Percentiles rank a stretch among this genome's conserved stretches.
phyloP scores from a whole-genome alignment of 2,329 filamentous ascomycete species.

The Colletotrichum sp. region DNA sequence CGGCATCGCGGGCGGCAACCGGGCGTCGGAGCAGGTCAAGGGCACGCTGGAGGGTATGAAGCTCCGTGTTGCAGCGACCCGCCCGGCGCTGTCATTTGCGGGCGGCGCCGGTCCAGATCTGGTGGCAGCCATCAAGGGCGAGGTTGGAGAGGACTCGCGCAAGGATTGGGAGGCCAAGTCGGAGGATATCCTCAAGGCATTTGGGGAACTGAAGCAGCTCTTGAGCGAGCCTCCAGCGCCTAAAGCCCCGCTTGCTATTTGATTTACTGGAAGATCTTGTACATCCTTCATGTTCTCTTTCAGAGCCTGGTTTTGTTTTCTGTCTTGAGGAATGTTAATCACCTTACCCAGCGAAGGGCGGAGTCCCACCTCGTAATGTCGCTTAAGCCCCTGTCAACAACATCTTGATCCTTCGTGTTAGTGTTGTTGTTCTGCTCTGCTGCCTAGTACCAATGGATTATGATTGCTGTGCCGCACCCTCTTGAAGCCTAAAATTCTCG shows the following conservation, averaged over 20 bases:
- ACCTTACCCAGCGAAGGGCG: not conserved
- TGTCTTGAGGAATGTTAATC: not conserved
- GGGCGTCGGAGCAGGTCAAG: slow-evolving; percentile 29
- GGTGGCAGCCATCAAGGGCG: slow-evolving; percentile 25
- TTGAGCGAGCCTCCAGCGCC: slow-evolving; percentile 8
- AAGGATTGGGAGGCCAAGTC: slow-evolving; percentile 26
- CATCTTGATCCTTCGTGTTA: not conserved
- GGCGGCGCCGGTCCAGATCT: slow-evolving; percentile 24
- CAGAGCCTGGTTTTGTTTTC: not conserved
- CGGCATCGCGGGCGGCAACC: slow-evolving; percentile 48
- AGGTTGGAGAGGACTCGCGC: slow-evolving; percentile 24
- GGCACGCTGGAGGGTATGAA: slow-evolving; percentile 32
- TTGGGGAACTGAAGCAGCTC: slow-evolving; percentile 29
- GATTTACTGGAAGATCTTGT: not conserved
- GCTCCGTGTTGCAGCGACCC: slow-evolving; percentile 33
- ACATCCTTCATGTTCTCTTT: not conserved
- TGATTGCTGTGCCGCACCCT: not conserved
- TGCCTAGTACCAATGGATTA: not conserved
- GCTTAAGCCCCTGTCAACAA: not conserved
- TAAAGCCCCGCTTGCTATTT: not conserved
- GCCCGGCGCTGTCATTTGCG: slow-evolving; percentile 33
- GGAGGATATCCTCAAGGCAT: slow-evolving; percentile 25
- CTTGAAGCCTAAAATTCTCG: not conserved
- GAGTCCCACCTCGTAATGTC: slow-evolving; percentile 2
- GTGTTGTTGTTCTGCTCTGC: not conserved